Evolutionary conservation across 2,329 filamentous ascomycete species (phyloP).

Genomic region (Phialophora tarda): DNA sequence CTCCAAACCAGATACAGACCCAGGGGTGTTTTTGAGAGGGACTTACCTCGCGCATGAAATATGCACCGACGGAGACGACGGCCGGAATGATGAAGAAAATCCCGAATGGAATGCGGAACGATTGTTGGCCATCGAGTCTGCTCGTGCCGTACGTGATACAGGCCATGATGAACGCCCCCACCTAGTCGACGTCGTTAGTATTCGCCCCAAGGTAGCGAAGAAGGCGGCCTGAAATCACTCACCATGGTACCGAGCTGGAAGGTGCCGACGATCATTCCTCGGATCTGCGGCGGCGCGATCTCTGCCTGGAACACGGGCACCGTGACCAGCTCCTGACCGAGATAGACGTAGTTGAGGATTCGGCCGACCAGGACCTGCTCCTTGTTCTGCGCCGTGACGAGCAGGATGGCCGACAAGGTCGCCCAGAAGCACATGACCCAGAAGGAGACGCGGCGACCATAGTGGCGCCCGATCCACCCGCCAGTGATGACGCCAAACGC

Average conservation of each 20-base stretch:
- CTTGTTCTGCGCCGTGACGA: conserved; percentile 25
- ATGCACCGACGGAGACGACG: conserved; percentile 15
- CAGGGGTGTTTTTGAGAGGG: neutral
- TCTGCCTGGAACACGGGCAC: conserved; percentile 27
- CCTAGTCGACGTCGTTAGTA: conserved; percentile 5
- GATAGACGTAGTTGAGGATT: conserved; percentile 30
- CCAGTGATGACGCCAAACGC: conserved; percentile 23
- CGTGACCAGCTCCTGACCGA: conserved; percentile 27
- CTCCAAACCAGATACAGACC: neutral
- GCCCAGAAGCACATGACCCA: conserved; percentile 29
- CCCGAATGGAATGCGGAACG: conserved; percentile 28
- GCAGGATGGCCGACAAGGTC: conserved; percentile 17
- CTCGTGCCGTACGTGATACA: conserved; percentile 25
- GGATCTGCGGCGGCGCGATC: conserved; percentile 25
- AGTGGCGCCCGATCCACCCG: conserved; percentile 20
- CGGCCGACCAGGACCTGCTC: conserved; percentile 27
- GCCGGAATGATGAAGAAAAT: conserved; percentile 26
- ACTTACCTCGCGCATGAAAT: conserved; percentile 26
- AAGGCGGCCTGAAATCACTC: neutral
- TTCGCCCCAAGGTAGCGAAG: neutral
- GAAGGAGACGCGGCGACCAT: conserved; percentile 22
- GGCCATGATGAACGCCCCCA: conserved; percentile 26
- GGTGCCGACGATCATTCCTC: conserved; percentile 27
- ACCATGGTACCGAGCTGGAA: conserved; percentile 29
- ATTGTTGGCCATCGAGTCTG: conserved; percentile 16